phyloP scores from a whole-genome alignment of 73 alveolate genomes.

The Diophrys sp. region DNA sequence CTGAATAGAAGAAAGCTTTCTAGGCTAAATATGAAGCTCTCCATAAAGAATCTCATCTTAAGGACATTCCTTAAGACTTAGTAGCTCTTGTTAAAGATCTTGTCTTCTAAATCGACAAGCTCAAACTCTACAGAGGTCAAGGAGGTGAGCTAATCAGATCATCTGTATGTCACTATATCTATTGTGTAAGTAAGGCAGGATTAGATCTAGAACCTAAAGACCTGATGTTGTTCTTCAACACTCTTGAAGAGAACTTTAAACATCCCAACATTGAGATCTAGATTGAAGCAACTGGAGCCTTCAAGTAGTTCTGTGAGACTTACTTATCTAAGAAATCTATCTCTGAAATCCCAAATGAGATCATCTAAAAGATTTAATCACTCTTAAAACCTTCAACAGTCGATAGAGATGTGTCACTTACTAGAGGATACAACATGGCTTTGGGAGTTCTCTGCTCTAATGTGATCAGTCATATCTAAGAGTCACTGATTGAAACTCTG shows the following conservation, averaged over 20 bases:
- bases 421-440: slow-evolving; percentile 89
- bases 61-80: slow-evolving; percentile 60
- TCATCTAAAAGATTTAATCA: slow-evolving; percentile 38
- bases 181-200: slow-evolving; percentile 66
- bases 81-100: slow-evolving; percentile 55
- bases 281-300: slow-evolving; percentile 75
- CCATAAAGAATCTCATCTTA: slow-evolving; percentile 52
- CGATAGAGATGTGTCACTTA: slow-evolving; percentile 77
- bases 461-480: slow-evolving; percentile 32
- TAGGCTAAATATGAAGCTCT: slow-evolving; percentile 66
- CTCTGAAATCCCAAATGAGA: slow-evolving; percentile 35
- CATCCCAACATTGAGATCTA: slow-evolving; percentile 84
- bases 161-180: slow-evolving; percentile 84
- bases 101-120: slow-evolving; percentile 73
- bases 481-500: slow-evolving; percentile 41
- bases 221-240: slow-evolving; percentile 50
- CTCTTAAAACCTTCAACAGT: slow-evolving; percentile 65
- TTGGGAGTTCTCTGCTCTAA: slow-evolving; percentile 70
- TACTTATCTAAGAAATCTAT: slow-evolving; percentile 47
- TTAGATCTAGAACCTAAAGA: slow-evolving; percentile 63
- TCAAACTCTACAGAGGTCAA: slow-evolving; percentile 91
- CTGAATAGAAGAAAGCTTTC: slow-evolving; percentile 72
- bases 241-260: slow-evolving; percentile 73
- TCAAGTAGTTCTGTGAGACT: slow-evolving; percentile 53
- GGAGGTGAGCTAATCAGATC: slow-evolving; percentile 97